These are phyloP conservation scores for Fusarium abutilonis DNA, from an alignment of 2,329 filamentous ascomycete genomes.

Conservation along the genomic window DNA sequence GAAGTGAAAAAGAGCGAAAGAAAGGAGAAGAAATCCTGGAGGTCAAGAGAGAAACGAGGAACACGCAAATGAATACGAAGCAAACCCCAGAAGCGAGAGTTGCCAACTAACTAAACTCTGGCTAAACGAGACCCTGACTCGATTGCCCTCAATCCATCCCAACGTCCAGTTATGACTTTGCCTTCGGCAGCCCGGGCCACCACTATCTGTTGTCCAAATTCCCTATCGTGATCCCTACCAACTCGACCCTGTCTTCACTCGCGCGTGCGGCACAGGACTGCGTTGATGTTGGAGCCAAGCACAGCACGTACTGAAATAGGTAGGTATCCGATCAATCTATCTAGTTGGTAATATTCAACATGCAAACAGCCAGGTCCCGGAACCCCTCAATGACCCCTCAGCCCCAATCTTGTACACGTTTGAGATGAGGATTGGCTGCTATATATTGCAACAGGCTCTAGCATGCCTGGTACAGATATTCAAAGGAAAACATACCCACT, in stretches of 20 bases:
- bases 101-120: slow-evolving; percentile 24
- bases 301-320: slow-evolving; percentile 17
- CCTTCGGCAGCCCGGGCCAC: slow-evolving; percentile 3
- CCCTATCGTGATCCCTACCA: slow-evolving; percentile 41
- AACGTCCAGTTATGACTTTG: slow-evolving; percentile 9
- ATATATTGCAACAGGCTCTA: slow-evolving; percentile 13
- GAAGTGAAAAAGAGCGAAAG: slow-evolving; percentile 19
- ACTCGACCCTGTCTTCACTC: slow-evolving; percentile 26
- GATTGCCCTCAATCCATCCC: slow-evolving; percentile 26
- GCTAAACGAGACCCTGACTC: slow-evolving; percentile 28
- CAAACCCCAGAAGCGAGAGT: slow-evolving; percentile 38
- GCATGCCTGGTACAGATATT: slow-evolving; percentile 11
- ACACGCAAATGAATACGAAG: slow-evolving; percentile 37
- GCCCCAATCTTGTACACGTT: slow-evolving; percentile 15
- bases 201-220: slow-evolving; percentile 26
- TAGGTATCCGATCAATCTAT: slow-evolving; percentile 14
- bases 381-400: slow-evolving; percentile 10
- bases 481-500: slow-evolving; percentile 5
- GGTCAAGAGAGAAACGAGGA: slow-evolving; percentile 32
- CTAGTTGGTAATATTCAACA: slow-evolving; percentile 10
- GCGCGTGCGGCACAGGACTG: slow-evolving; percentile 32
- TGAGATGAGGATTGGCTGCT: slow-evolving; percentile 9
- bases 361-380: slow-evolving; percentile 17
- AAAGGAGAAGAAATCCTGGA: slow-evolving; percentile 8
- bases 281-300: slow-evolving; percentile 23